phyloP scores from a whole-genome alignment of 441 rosid genomes.

The Bocquillonia castaneifolia region DNA sequence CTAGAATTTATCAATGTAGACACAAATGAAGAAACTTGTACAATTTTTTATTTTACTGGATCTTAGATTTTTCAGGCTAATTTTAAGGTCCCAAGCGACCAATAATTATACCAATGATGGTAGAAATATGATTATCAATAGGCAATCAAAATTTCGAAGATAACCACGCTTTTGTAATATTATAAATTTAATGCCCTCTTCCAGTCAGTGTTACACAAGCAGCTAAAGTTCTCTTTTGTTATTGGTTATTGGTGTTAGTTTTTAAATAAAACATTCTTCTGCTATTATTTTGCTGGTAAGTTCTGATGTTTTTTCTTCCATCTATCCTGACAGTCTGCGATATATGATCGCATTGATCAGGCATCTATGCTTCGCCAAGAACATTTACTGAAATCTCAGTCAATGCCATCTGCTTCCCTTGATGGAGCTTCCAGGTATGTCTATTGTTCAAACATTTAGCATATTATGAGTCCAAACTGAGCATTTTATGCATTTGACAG shows the following conservation, averaged over 20 bases:
- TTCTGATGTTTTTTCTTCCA: constrained; percentile 2
- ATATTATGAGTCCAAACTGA: constrained; percentile 15
- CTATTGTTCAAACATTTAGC: constrained; percentile 5
- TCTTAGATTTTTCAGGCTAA: not conserved
- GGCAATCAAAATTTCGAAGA: not conserved
- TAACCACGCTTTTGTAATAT: not conserved
- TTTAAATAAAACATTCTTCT: not conserved
- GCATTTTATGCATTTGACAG: constrained; percentile 21
- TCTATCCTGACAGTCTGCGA: constrained; percentile 50
- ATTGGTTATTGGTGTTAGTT: not conserved
- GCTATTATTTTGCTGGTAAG: constrained; percentile 10
- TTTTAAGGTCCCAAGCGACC: not conserved
- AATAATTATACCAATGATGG: not conserved
- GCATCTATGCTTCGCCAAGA: constrained; percentile 79
- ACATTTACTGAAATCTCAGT: constrained; percentile 68
- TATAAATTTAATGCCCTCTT: not conserved
- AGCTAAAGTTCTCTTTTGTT: not conserved
- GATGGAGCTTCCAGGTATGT: constrained; percentile 79
- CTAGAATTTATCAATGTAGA: not conserved
- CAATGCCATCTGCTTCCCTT: constrained; percentile 61
- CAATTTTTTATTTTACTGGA: not conserved
- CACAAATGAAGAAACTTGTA: not conserved
- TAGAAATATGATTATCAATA: not conserved
- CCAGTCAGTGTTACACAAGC: not conserved
- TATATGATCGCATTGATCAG: constrained; percentile 79